Evolutionary conservation across 352 stramenopile species (phyloP), one percentile per base, ranked within the genome.

Genomic region (Phytophthora capsici): DNA sequence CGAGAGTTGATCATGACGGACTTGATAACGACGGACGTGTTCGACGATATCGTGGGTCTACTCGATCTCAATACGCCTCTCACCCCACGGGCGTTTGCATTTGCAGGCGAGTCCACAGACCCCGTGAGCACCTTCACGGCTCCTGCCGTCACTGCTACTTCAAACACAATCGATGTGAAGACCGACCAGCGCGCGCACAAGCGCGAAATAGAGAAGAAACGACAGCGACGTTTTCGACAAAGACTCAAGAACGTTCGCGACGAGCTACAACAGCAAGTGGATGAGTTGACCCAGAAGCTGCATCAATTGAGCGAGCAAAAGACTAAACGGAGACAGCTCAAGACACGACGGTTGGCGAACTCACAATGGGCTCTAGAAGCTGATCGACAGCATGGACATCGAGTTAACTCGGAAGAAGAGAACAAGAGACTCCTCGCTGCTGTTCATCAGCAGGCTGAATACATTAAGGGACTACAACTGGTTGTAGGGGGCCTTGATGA

Each of bases 141-240:
- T n/a, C n/a, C n/a, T n/a, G n/a, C n/a, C n/a, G n/a, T 60, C 19
- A 23, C 7, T 20, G 19, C 22, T 2, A 17, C 34, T 7, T 0
- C 30, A 19, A 48, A 12, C 3, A 23, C 45, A 6, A 23, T n/a
- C 19, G 44, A 49, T 1, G 19, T 17, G 23, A 25, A 51, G n/a
- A n/a, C n/a, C 14, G 25, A 26, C n/a, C n/a, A n/a, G 7, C 36
- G 14, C 3, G 10, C 14, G 0, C 36, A 23, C 20, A 57, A 45
- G 36, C 44, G 50, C 16, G 56, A 71, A 16, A 47, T 38, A 36
- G 65, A 65, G 45, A 63, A 60, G 7, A 66, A 17, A 0, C 62
- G 63, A 43, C 68, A 69, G 19, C 38, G 46, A 20, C 25, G 43
- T 16, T 72, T 72, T 44, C 68, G 63, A 7, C n/a, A 66, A 6